Percentiles rank a stretch among this genome's conserved stretches.
phyloP scores from a whole-genome alignment of 306 rosid species.

The Glycine tomentella region DNA sequence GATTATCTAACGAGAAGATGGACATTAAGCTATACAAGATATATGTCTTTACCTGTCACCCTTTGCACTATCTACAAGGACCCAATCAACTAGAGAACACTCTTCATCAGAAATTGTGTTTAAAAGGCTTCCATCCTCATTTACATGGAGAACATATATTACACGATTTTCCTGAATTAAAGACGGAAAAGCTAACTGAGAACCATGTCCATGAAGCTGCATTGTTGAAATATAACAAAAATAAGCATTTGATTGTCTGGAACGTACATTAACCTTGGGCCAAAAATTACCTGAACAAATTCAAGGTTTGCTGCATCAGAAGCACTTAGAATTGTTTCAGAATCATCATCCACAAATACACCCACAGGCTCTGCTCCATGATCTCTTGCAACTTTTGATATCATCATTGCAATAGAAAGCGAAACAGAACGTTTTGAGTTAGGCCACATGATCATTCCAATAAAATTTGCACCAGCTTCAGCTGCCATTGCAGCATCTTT shows the following conservation, averaged over 20 bases:
- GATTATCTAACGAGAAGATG: background rate
- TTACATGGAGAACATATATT: conserved; percentile 90
- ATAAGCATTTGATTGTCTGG: conserved; percentile 33
- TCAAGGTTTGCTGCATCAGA: conserved; percentile 78
- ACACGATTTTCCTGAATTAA: conserved; percentile 62
- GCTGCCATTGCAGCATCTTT: conserved; percentile 92
- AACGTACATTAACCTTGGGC: conserved; percentile 2
- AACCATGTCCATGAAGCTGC: conserved; percentile 91
- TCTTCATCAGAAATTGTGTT: conserved; percentile 71
- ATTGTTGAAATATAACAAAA: conserved; percentile 42
- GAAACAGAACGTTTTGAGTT: conserved; percentile 92
- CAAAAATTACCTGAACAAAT: conserved; percentile 70
- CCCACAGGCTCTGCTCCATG: conserved; percentile 91
- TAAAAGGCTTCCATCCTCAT: conserved; percentile 70
- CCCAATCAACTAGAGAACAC: conserved; percentile 79
- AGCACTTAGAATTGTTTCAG: conserved; percentile 72
- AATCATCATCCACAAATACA: conserved; percentile 88
- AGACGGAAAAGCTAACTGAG: conserved; percentile 73
- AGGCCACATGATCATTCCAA: conserved; percentile 97
- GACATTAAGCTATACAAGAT: conserved; percentile 24
- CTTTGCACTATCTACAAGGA: conserved; percentile 82
- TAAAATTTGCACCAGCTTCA: conserved; percentile 95
- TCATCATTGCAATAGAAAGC: conserved; percentile 81
- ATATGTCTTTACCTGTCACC: conserved; percentile 75
- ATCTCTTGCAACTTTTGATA: conserved; percentile 81